Percentiles rank a stretch among this genome's conserved stretches.
Conservation (phyloP, 257 asterid species). For the Mentha longifolia region DNA sequence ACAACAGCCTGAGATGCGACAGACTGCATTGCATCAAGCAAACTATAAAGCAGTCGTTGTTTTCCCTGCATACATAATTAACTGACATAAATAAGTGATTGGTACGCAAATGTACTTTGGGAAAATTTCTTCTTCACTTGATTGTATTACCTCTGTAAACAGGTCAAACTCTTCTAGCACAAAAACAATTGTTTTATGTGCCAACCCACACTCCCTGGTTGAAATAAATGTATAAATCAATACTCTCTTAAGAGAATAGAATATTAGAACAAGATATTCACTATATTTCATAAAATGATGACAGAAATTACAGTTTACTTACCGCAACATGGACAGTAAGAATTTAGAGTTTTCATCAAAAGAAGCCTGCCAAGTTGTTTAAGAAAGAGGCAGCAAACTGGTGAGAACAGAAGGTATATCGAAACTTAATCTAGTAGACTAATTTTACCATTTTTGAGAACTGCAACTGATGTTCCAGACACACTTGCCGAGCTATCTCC, state of each 20-base stretch:
- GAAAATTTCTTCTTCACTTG: slow-evolving; percentile 32
- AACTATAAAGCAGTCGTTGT: slow-evolving; percentile 83
- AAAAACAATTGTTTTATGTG: slow-evolving; percentile 88
- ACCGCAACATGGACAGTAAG: slow-evolving; percentile 87
- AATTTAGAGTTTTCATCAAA: slow-evolving; percentile 87
- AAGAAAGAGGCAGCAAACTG: slow-evolving; percentile 20
- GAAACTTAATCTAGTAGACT: slow-evolving; percentile 23
- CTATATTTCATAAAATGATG: slow-evolving; percentile 7
- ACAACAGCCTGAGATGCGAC: slow-evolving; percentile 93
- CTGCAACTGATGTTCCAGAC: slow-evolving; percentile 73
- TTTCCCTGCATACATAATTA: slow-evolving; percentile 69
- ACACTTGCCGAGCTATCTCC: slow-evolving; percentile 95
- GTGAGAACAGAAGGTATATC: slow-evolving; percentile 16
- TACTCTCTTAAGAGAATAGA: slow-evolving; percentile 13
- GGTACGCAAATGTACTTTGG: slow-evolving; percentile 16
- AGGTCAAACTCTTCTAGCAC: slow-evolving; percentile 93
- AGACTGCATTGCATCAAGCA: slow-evolving; percentile 97
- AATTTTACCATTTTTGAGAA: slow-evolving; percentile 89
- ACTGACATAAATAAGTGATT: slow-evolving; percentile 8
- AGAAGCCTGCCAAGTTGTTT: slow-evolving; percentile 71
- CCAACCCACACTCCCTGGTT: slow-evolving; percentile 89
- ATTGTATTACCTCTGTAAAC: slow-evolving; percentile 76
- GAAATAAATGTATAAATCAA: slow-evolving; percentile 25
- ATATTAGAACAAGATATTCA: slow-evolving; percentile 2
- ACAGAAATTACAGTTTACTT: slow-evolving; percentile 31